Percentiles rank a stretch among this genome's conserved stretches.
Conservation (phyloP, 306 rosid genomes). For the Malus sylvestris region DNA sequence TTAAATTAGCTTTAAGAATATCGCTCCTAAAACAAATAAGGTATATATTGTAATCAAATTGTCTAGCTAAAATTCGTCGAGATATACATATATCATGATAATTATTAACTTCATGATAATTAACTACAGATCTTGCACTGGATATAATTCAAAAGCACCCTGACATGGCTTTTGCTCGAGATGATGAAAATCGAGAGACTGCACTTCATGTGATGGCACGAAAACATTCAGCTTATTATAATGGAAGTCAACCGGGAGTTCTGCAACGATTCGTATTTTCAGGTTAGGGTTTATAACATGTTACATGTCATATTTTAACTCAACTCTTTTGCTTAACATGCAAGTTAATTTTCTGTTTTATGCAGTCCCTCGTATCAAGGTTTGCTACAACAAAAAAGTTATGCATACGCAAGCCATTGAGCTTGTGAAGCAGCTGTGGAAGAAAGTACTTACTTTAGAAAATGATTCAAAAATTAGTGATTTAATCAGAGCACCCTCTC, state of each 20-base stretch:
- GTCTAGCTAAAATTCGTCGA: too few relatives aligned
- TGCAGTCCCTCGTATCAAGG: background rate
- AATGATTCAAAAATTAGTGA: background rate
- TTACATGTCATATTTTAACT: too few relatives aligned
- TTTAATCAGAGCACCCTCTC: background rate
- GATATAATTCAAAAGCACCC: background rate
- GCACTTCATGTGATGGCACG: constrained; percentile 4
- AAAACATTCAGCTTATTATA: background rate
- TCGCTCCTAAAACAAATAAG: too few relatives aligned
- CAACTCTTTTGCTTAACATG: too few relatives aligned
- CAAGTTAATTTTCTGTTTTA: background rate
- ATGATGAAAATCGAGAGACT: constrained; percentile 5
- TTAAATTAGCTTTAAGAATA: too few relatives aligned
- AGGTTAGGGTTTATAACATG: background rate
- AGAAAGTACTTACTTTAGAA: background rate
- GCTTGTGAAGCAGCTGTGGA: background rate
- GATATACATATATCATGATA: too few relatives aligned
- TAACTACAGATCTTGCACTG: background rate
- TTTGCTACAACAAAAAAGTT: background rate
- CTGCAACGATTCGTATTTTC: background rate
- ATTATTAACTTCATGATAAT: too few relatives aligned
- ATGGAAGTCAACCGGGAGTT: background rate
- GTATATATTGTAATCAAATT: too few relatives aligned
- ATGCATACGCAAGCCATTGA: background rate
- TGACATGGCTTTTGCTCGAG: constrained; percentile 1